Conservation (phyloP, 2,329 filamentous ascomycete genomes). For the Passalora sequoiae region DNA sequence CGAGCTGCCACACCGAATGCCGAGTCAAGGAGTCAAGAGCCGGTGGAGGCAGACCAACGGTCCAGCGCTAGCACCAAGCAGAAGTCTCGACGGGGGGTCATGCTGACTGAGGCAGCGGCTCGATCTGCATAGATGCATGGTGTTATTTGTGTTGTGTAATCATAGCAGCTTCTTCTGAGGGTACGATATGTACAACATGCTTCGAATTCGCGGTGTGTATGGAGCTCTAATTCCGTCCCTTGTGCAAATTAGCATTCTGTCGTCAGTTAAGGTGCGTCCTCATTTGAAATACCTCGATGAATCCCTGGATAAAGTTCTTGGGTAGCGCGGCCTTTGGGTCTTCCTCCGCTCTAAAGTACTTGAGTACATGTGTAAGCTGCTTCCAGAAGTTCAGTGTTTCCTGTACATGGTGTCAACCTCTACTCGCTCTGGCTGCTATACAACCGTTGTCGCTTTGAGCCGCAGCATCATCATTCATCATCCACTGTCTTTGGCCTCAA, state of each 20-base stretch:
- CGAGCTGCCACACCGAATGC: neutral
- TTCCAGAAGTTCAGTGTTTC: conserved; percentile 99
- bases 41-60: no score
- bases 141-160: no score
- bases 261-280: no score
- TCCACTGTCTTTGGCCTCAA: no score
- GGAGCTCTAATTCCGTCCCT: conserved; percentile 25
- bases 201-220: conserved; percentile 2
- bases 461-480: no score
- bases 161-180: conserved; percentile 12
- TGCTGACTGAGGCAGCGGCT: no score
- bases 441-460: no score
- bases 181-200: conserved; percentile 28
- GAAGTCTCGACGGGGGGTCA: no score
- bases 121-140: no score
- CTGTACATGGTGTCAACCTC: conserved; percentile 47
- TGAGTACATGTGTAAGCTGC: conserved; percentile 90
- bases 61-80: no score
- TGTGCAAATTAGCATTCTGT: conserved; percentile 9
- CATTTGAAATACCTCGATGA: conserved; percentile 79
- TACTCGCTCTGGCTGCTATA: no score
- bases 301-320: conserved; percentile 85
- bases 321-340: conserved; percentile 71
- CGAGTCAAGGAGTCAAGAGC: neutral
- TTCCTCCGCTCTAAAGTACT: conserved; percentile 89